A percentile compares a stretch with the other conserved stretches of the same genome.
These are phyloP conservation scores for Phytophthora sp. DNA, from an alignment of 352 stramenopile species.

Conservation along the genomic window DNA sequence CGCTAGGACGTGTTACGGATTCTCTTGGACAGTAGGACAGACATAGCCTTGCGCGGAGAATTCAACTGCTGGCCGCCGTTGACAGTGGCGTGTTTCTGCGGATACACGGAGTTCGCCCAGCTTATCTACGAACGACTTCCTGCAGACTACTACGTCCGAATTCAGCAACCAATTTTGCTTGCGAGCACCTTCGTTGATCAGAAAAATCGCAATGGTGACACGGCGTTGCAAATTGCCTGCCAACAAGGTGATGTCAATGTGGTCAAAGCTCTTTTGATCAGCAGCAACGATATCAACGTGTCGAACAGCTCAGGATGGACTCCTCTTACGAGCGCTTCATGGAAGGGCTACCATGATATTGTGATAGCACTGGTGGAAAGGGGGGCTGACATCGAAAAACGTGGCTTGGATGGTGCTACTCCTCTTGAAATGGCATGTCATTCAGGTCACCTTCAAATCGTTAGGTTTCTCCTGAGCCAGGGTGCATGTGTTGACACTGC, in stretches of 20 bases:
- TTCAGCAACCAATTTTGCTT: background rate
- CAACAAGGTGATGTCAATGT: background rate
- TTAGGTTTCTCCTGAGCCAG: background rate
- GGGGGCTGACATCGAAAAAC: background rate
- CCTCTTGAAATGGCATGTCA: background rate
- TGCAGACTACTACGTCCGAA: background rate
- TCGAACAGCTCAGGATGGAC: background rate
- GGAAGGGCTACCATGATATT: slow-evolving; percentile 1
- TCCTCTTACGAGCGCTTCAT: background rate
- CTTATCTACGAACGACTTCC: slow-evolving; percentile 11
- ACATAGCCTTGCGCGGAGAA: slow-evolving; percentile 8
- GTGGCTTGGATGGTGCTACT: background rate
- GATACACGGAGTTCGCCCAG: slow-evolving; percentile 8
- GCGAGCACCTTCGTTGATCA: background rate
- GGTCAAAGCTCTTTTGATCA: background rate
- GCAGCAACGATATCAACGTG: background rate
- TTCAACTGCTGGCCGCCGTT: slow-evolving; percentile 4
- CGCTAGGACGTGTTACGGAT: slow-evolving; percentile 3
- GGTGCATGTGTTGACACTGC: background rate
- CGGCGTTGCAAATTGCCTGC: slow-evolving; percentile 5
- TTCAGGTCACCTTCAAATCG: background rate
- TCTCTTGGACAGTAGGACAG: slow-evolving; percentile 1
- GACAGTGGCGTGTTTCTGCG: background rate
- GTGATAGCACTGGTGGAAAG: background rate
- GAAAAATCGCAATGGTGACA: slow-evolving; percentile 2